These are phyloP conservation scores for Colletotrichum scovillei DNA, from an alignment of 2,329 filamentous ascomycete genomes.

Conservation along the genomic window DNA sequence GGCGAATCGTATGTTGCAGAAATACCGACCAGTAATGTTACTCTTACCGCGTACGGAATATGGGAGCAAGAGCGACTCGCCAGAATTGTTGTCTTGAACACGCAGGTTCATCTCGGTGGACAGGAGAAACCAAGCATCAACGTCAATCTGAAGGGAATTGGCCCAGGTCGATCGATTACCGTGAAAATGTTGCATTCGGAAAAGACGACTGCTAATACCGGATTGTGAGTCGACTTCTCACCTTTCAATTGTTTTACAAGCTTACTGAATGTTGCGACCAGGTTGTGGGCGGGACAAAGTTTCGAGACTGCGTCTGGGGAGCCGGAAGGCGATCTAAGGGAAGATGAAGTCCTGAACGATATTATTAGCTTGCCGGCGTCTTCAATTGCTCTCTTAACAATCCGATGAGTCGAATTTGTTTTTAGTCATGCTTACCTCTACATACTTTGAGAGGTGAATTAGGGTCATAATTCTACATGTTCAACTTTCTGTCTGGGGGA, in stretches of 20 bases:
- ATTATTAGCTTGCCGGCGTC: neutral
- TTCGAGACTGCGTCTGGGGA: neutral
- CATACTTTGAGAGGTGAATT: too few relatives aligned
- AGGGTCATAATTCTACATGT: too few relatives aligned
- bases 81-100: neutral
- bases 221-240: neutral
- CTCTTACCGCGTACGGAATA: slow-evolving; percentile 1
- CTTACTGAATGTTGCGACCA: neutral
- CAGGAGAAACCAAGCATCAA: slow-evolving; percentile 1
- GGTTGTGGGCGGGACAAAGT: neutral
- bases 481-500: too few relatives aligned
- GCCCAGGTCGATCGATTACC: neutral
- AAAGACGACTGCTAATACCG: neutral
- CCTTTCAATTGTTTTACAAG: neutral
- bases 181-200: neutral
- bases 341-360: neutral
- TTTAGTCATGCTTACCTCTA: too few relatives aligned
- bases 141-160: neutral
- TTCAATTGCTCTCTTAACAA: neutral
- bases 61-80: neutral
- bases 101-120: neutral
- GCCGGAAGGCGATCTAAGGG: neutral
- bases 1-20: neutral
- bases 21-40: neutral
- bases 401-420: neutral